Evolutionary conservation across 2,329 filamentous ascomycete genomes (phyloP).

Genomic region (Hypoxylon sp.): DNA sequence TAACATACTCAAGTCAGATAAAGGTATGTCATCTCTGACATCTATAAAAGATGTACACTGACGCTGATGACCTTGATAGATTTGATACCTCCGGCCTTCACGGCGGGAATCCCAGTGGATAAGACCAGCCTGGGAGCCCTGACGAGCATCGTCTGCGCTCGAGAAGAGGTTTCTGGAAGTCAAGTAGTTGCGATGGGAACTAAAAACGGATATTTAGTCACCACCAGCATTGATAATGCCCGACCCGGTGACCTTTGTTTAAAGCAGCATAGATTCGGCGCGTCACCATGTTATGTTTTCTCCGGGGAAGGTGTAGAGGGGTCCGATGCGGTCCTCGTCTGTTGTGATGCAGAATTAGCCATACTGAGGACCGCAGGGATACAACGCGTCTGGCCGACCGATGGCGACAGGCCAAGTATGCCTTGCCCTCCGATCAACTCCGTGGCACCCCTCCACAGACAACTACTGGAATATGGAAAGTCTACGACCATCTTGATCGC

Average conservation of each 20-base stretch:
- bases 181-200: slow-evolving; percentile 56
- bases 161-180: slow-evolving; percentile 36
- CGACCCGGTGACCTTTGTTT: slow-evolving; percentile 30
- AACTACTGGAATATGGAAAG: slow-evolving; percentile 52
- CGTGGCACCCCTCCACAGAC: slow-evolving; percentile 52
- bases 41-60: neutral
- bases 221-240: slow-evolving; percentile 39
- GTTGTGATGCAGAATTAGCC: slow-evolving; percentile 43
- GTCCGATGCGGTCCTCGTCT: slow-evolving; percentile 54
- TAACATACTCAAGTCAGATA: slow-evolving; percentile 15
- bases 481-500: slow-evolving; percentile 59
- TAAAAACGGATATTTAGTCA: slow-evolving; percentile 60
- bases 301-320: slow-evolving; percentile 50
- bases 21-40: slow-evolving; percentile 23
- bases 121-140: slow-evolving; percentile 50
- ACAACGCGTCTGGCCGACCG: slow-evolving; percentile 60
- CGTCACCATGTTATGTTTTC: slow-evolving; percentile 41
- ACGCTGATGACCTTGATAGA: slow-evolving; percentile 4
- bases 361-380: slow-evolving; percentile 48
- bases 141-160: slow-evolving; percentile 54
- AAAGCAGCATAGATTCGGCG: slow-evolving; percentile 38
- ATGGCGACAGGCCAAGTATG: slow-evolving; percentile 56
- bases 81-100: neutral
- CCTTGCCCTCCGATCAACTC: slow-evolving; percentile 58
- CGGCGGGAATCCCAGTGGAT: slow-evolving; percentile 1